A percentile compares a stretch with the other conserved stretches of the same genome.
phyloP scores from a whole-genome alignment of 169 alveolate genomes.

The Cryptosporidium meleagridis region DNA sequence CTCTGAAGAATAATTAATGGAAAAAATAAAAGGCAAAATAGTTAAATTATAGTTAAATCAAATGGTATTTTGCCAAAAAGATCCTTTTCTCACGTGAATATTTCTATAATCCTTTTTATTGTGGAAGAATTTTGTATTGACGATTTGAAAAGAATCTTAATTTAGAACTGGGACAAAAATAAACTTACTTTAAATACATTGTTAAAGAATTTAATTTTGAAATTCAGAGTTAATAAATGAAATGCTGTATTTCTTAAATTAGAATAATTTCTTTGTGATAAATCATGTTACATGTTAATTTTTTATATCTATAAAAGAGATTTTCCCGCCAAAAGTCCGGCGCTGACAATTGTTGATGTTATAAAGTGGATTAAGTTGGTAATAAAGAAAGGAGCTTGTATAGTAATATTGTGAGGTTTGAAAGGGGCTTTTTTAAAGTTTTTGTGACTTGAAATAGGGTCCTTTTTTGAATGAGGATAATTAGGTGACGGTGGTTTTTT shows the following conservation, averaged over 20 bases:
- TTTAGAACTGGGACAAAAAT: neutral
- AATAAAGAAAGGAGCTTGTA: neutral
- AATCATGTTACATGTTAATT: neutral
- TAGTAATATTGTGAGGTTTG: neutral
- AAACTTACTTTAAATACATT: slow-evolving; percentile 29
- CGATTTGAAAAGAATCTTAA: neutral
- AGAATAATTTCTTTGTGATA: neutral
- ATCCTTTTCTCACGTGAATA: neutral
- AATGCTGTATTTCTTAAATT: neutral
- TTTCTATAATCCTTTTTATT: neutral
- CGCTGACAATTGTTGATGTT: neutral
- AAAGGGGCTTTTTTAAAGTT: too few species aligned
- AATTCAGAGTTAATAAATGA: neutral
- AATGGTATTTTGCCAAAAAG: neutral
- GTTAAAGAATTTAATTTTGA: neutral
- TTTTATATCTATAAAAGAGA: slow-evolving; percentile 19
- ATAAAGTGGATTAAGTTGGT: neutral
- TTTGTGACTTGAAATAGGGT: neutral
- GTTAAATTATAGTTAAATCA: neutral
- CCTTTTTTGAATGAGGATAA: neutral
- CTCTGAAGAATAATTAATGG: neutral
- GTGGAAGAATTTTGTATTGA: neutral
- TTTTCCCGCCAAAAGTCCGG: slow-evolving; percentile 31
- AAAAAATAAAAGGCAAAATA: neutral
- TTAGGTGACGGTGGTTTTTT: neutral